Percentiles rank a stretch among this genome's conserved stretches.
Conservation (phyloP, 2,329 filamentous ascomycete species). For the Exutisphaerella laricina region DNA sequence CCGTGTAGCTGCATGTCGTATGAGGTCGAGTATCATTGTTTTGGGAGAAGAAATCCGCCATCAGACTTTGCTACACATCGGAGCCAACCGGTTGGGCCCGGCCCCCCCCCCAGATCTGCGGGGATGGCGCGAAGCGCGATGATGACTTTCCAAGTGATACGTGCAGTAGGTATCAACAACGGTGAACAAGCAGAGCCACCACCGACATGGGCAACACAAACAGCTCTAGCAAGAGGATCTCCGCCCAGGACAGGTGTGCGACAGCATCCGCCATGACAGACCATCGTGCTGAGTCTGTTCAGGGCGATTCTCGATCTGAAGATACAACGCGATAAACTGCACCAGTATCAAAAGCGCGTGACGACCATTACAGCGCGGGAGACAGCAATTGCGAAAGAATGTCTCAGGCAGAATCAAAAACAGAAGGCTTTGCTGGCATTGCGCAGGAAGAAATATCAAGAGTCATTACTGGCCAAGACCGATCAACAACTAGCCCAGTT, state of each 20-base stretch:
- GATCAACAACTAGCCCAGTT: slow-evolving; percentile 91
- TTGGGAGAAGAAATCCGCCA: no score
- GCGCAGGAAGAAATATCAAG: slow-evolving; percentile 94
- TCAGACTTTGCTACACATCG: no score
- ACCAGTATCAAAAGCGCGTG: slow-evolving; percentile 91
- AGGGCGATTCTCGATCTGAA: slow-evolving; percentile 98
- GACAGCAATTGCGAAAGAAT: slow-evolving; percentile 76
- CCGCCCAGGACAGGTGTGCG: slow-evolving; percentile 77
- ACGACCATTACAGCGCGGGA: slow-evolving; percentile 79
- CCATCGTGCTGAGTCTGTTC: slow-evolving; percentile 10
- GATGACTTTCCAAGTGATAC: no score
- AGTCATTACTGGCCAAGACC: slow-evolving; percentile 79
- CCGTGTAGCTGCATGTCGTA: slow-evolving; percentile 15
- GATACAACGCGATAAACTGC: slow-evolving; percentile 92
- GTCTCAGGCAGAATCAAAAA: slow-evolving; percentile 75
- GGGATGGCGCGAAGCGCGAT: no score
- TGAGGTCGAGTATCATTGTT: no score
- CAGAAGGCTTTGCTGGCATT: slow-evolving; percentile 77
- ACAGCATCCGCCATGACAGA: slow-evolving; percentile 2
- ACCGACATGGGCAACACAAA: slow-evolving; percentile 62
- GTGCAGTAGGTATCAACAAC: no score
- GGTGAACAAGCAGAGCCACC: no score
- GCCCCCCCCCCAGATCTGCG: no score
- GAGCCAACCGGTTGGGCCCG: no score
- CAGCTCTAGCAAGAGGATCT: slow-evolving; percentile 58